Conservation (phyloP, 2,329 filamentous ascomycete species). For the Epichloe gansuensis region DNA sequence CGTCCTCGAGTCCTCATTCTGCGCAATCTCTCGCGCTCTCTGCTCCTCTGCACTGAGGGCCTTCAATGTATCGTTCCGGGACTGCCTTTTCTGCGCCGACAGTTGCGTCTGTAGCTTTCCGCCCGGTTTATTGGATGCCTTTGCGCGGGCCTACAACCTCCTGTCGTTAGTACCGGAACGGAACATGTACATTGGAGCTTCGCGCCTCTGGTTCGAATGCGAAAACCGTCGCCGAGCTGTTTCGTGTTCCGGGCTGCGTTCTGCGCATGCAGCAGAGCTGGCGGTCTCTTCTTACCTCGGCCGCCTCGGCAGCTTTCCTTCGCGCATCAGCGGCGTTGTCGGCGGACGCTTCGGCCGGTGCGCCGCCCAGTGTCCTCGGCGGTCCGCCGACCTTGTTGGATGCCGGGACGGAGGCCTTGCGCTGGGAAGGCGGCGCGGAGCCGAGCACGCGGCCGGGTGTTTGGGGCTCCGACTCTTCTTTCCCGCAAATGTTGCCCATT, state of each 20-base stretch:
- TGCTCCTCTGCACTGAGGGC: conserved; percentile 55
- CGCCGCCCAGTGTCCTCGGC: conserved; percentile 51
- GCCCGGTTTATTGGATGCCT: conserved; percentile 36
- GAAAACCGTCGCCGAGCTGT: not conserved
- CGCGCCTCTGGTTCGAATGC: too few species aligned
- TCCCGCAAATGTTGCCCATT: conserved; percentile 80
- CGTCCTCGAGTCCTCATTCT: conserved; percentile 26
- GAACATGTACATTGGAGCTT: too few species aligned
- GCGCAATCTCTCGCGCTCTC: conserved; percentile 54
- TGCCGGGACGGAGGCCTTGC: conserved; percentile 34
- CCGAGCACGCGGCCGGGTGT: conserved; percentile 62
- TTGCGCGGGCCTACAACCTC: conserved; percentile 49
- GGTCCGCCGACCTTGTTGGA: conserved; percentile 35
- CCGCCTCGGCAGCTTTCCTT: conserved; percentile 64
- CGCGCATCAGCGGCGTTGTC: conserved; percentile 39
- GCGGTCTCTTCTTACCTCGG: conserved; percentile 47
- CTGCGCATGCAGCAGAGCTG: not conserved
- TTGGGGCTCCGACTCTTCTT: conserved; percentile 52
- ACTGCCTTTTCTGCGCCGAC: conserved; percentile 63
- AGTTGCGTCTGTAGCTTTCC: conserved; percentile 61
- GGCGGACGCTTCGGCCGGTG: conserved; percentile 12
- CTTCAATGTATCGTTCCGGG: conserved; percentile 52
- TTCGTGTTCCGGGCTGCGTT: not conserved
- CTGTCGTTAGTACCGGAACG: not conserved
- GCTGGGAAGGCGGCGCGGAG: conserved; percentile 32